A percentile compares a stretch with the other conserved stretches of the same genome.
These are phyloP conservation scores for Luffa aegyptiaca DNA, from an alignment of 306 rosid genomes.

Conservation along the genomic window DNA sequence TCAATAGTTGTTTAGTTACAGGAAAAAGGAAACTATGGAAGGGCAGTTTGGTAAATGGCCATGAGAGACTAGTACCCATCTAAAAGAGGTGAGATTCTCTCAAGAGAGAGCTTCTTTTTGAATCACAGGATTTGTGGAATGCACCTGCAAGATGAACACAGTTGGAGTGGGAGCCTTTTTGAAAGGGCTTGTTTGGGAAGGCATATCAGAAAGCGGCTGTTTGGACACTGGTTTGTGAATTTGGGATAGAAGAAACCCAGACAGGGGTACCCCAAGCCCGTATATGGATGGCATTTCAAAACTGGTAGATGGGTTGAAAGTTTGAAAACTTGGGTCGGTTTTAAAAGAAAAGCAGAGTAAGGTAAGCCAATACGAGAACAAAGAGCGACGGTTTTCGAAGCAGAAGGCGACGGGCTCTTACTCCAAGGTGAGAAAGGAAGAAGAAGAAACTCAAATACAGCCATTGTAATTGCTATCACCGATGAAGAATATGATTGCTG, in stretches of 20 bases:
- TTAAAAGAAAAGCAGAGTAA: neutral
- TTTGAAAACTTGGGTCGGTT: neutral
- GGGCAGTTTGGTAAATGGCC: neutral
- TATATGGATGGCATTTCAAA: neutral
- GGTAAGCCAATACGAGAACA: neutral
- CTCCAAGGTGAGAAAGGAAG: neutral
- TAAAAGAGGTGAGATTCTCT: neutral
- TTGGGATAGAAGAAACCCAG: neutral
- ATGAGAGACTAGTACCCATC: neutral
- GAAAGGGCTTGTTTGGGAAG: neutral
- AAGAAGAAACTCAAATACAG: neutral
- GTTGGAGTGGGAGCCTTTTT: neutral
- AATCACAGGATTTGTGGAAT: neutral
- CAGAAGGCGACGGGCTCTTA: slow-evolving; percentile 1
- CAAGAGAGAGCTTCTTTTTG: neutral
- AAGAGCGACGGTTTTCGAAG: neutral
- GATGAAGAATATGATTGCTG: slow-evolving; percentile 6
- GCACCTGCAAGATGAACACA: neutral
- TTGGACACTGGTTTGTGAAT: neutral
- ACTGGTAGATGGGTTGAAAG: neutral
- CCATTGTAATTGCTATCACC: neutral
- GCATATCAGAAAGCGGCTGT: neutral
- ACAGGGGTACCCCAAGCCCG: neutral
- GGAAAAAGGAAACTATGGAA: neutral
- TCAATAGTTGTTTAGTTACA: neutral